Conservation (phyloP, 2,329 filamentous ascomycete species). For the Pseudocercospora vitis region DNA sequence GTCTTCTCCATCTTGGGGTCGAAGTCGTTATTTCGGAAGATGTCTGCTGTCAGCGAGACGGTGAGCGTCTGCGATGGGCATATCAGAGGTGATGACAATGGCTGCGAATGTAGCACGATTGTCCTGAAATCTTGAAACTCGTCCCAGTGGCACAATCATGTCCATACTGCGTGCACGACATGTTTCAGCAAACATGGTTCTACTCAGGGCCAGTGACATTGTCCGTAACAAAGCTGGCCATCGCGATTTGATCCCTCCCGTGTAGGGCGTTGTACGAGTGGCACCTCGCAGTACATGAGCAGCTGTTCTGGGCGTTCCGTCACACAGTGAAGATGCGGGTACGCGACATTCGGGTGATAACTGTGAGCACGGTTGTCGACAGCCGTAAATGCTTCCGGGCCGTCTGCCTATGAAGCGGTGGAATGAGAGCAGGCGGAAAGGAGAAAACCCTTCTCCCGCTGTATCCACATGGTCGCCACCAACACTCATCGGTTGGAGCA, state of each 20-base stretch:
- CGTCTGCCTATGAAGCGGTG: slow-evolving; percentile 14
- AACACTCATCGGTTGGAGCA: not conserved
- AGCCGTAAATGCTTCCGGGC: not conserved
- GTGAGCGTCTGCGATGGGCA: not conserved
- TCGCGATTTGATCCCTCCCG: too few relatives aligned
- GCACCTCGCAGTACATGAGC: too few relatives aligned
- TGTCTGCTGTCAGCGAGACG: not conserved
- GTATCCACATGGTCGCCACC: not conserved
- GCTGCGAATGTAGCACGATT: too few relatives aligned
- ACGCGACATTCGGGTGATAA: not conserved
- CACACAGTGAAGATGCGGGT: not conserved
- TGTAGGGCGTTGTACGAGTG: too few relatives aligned
- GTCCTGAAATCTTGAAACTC: too few relatives aligned
- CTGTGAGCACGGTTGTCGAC: not conserved
- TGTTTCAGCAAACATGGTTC: too few relatives aligned
- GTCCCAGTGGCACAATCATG: too few relatives aligned
- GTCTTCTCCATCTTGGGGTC: not conserved
- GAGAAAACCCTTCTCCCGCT: not conserved
- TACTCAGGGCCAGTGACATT: too few relatives aligned
- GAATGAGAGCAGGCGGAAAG: slow-evolving; percentile 2
- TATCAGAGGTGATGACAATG: too few relatives aligned
- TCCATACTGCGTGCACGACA: too few relatives aligned
- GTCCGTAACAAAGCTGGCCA: too few relatives aligned
- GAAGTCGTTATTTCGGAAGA: not conserved
- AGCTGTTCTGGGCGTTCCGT: too few relatives aligned